Evolutionary conservation across 2,329 filamentous ascomycete genomes (phyloP), one percentile per base, ranked within the genome.

Genomic region (Graphilbum ipis-grandicollis): DNA sequence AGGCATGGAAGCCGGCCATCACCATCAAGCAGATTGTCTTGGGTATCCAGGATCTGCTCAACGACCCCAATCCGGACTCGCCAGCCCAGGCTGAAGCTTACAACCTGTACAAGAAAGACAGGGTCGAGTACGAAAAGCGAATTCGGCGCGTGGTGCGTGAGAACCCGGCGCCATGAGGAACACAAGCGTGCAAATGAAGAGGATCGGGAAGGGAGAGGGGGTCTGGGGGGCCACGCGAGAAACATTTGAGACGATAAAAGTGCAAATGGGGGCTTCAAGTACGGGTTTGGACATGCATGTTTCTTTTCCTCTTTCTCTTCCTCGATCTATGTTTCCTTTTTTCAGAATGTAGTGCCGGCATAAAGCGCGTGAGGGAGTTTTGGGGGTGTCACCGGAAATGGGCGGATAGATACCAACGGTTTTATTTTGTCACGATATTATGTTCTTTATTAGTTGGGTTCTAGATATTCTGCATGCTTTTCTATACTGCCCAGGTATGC

Each of bases 1-100:
- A 98, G 56, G 86, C 82, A 7, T 98, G 92, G 90, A 92, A 93
- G 57, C 92, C 90, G 1, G 88, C 90, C 7, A 98, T 98, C 51
- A 98, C 90, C 0, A 84, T 98, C 56, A 96, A 94, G 61, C 85
- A 96, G 59, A 96, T 98, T 44, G 71, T 96, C 6, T 69, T 96
- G 1, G 90, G 90, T 34, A 93, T 98, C 40, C 90, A 98, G 57
- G 88, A 93, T 49, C 71, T 98, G 2, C 75, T 98, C 30, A 79
- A 98, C 55, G 88, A 94, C 50, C 90, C 92, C 14, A 98, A 98
- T 53, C 90, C 88, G 3, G 90, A 98, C 35, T 93, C 85, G 2
- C 90, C 90, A 0, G 90, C 90, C 0, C 90, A 98, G 57, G 88
- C 90, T 3, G 90, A 98, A 48, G 92, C 90, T 1, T 98, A 96